phyloP scores from a whole-genome alignment of 805 yeast genomes.

The Starmerella tilneyi region DNA sequence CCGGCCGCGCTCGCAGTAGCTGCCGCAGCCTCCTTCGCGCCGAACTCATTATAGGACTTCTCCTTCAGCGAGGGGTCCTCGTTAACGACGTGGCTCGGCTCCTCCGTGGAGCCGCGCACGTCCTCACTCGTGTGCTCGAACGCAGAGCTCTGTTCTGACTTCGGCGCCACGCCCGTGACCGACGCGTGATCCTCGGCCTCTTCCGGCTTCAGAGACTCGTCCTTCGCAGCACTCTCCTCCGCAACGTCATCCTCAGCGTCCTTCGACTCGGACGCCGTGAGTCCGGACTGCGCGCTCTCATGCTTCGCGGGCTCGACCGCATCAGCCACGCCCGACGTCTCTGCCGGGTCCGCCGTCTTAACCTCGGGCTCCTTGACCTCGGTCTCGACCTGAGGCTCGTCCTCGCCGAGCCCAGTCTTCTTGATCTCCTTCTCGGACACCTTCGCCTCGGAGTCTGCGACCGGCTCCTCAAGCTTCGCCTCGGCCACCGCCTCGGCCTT shows the following conservation, averaged over 20 bases:
- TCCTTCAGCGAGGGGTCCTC: conserved; percentile 2
- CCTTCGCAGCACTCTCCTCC: background rate
- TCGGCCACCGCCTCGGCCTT: conserved; percentile 12
- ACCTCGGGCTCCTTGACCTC: background rate
- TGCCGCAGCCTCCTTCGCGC: background rate
- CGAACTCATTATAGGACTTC: conserved; percentile 1
- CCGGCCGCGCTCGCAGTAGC: background rate
- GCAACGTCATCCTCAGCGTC: background rate
- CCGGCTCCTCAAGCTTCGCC: conserved; percentile 12
- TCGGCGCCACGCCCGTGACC: conserved; percentile 1
- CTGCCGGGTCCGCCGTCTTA: conserved; percentile 6
- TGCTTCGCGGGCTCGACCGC: background rate
- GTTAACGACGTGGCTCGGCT: background rate
- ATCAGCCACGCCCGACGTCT: background rate
- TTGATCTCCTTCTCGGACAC: conserved; percentile 29
- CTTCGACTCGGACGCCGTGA: too few species aligned
- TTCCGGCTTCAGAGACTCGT: background rate
- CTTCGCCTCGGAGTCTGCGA: conserved; percentile 5
- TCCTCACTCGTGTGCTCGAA: background rate
- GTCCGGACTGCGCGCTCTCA: too few species aligned
- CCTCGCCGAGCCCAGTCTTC: conserved; percentile 43
- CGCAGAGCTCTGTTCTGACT: conserved; percentile 1
- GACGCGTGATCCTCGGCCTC: conserved; percentile 4
- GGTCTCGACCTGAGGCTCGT: conserved; percentile 30
- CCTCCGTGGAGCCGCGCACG: background rate